phyloP scores from a whole-genome alignment of 352 stramenopile species.

The Phytophthora cryptogea region DNA sequence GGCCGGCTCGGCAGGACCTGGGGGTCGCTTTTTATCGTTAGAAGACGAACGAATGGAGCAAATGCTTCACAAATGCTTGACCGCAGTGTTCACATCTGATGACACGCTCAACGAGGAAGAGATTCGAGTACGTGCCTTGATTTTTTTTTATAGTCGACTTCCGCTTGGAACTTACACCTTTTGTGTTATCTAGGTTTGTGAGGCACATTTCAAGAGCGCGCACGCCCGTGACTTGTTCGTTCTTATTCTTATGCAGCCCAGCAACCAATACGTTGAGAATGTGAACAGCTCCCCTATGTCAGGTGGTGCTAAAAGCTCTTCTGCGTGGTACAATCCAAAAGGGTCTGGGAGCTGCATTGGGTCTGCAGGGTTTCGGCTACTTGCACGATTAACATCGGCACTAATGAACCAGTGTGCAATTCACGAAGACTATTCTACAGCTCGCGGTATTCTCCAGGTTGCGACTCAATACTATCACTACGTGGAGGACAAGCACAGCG shows the following conservation, averaged over 20 bases:
- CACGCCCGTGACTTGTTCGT: conserved; percentile 84
- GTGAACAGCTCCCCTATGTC: conserved; percentile 31
- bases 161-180: background rate
- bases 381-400: conserved; percentile 54
- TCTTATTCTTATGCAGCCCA: conserved; percentile 87
- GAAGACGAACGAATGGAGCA: conserved; percentile 82
- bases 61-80: conserved; percentile 83
- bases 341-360: conserved; percentile 83
- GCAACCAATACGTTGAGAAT: conserved; percentile 70
- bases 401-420: conserved; percentile 78
- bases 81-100: conserved; percentile 83
- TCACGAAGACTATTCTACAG: conserved; percentile 84
- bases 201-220: conserved; percentile 64
- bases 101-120: conserved; percentile 60
- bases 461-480: conserved; percentile 82
- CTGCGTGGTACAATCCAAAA: conserved; percentile 80
- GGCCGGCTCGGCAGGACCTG: conserved; percentile 17
- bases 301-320: conserved; percentile 35
- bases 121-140: conserved; percentile 42
- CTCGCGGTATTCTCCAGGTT: conserved; percentile 79
- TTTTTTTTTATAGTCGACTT: background rate
- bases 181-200: conserved; percentile 47
- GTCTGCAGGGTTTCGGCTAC: conserved; percentile 64
- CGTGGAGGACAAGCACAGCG: conserved; percentile 75
- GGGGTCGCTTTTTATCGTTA: conserved; percentile 52